Evolutionary conservation across 2,329 filamentous ascomycete species (phyloP).

Genomic region (Cercospora sesami): DNA sequence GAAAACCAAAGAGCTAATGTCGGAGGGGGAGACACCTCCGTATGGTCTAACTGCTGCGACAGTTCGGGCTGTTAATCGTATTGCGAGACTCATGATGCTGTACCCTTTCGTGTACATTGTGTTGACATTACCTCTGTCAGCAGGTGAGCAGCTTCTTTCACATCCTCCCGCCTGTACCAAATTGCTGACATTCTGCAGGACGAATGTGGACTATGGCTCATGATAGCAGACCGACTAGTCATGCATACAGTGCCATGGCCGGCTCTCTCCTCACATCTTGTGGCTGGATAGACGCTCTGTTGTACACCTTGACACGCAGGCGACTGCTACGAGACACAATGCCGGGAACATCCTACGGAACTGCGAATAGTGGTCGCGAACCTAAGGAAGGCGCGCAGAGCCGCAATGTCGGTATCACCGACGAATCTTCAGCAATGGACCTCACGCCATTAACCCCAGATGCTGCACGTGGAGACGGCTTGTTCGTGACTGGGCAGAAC

Average conservation of each 20-base stretch:
- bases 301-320: conserved; percentile 59
- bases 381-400: conserved; percentile 35
- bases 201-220: conserved; percentile 64
- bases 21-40: conserved; percentile 12
- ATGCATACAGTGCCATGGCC: conserved; percentile 51
- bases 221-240: conserved; percentile 36
- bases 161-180: not conserved
- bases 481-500: not conserved
- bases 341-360: conserved; percentile 21
- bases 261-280: conserved; percentile 60
- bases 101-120: conserved; percentile 69
- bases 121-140: conserved; percentile 67
- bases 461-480: not conserved
- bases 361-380: conserved; percentile 22
- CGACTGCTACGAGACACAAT: conserved; percentile 52
- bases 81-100: conserved; percentile 61
- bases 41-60: conserved; percentile 30
- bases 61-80: conserved; percentile 39
- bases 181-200: conserved; percentile 41
- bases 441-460: not conserved
- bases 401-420: conserved; percentile 26
- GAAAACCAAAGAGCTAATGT: conserved; percentile 31
- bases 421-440: not conserved
- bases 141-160: conserved; percentile 29
- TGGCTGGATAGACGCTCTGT: conserved; percentile 59